These are phyloP conservation scores for Chrysoporthe puriensis DNA, from an alignment of 2,329 filamentous ascomycete species.

Conservation along the genomic window DNA sequence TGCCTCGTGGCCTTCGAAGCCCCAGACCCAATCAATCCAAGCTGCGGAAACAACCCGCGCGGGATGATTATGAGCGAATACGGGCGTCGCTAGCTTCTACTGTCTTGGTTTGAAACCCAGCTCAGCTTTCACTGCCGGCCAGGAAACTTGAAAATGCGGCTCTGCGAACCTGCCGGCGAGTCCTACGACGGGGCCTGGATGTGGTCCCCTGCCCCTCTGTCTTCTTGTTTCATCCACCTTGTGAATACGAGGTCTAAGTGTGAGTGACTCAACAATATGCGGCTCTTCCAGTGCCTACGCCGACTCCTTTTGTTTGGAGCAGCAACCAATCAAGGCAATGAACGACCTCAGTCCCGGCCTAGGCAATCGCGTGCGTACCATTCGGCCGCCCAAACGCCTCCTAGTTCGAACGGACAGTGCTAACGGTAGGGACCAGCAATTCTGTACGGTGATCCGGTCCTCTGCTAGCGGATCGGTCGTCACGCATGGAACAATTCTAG, in stretches of 20 bases:
- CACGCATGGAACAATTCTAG: neutral
- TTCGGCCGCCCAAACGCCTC: too few species aligned
- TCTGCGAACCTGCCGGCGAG: neutral
- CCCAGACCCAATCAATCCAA: too few species aligned
- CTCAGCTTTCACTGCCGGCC: neutral
- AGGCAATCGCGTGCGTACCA: neutral
- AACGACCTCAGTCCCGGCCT: neutral
- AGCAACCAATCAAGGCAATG: neutral
- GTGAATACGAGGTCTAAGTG: neutral
- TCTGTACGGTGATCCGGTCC: too few species aligned
- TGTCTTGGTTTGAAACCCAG: neutral
- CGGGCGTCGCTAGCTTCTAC: neutral
- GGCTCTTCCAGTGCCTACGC: neutral
- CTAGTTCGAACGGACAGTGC: neutral
- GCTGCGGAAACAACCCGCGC: too few species aligned
- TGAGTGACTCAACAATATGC: neutral
- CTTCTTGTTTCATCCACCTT: neutral
- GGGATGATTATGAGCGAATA: neutral
- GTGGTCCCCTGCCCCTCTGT: neutral
- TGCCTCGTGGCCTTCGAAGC: too few species aligned
- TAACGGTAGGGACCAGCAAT: neutral
- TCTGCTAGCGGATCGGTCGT: too few species aligned
- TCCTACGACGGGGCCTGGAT: neutral
- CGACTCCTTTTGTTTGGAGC: neutral
- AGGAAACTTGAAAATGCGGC: neutral